Evolutionary conservation across 2,329 filamentous ascomycete species (phyloP).

Genomic region (Hypomyces rosellus): DNA sequence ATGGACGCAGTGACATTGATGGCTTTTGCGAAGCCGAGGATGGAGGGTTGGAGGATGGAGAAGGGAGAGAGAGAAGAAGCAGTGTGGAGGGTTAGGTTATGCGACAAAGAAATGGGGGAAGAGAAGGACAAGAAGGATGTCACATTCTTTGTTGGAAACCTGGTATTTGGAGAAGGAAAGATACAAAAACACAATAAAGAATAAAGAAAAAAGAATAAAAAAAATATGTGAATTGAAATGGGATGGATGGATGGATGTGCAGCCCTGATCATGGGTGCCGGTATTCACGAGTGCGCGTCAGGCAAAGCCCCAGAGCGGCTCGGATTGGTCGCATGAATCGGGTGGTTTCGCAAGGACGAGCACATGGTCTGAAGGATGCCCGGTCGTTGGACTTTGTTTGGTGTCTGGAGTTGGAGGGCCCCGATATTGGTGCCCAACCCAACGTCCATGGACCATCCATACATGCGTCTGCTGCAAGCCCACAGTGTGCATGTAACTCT

Average conservation of each 20-base stretch:
- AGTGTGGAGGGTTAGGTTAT: too few relatives aligned
- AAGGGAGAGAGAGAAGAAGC: too few relatives aligned
- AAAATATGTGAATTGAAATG: neutral
- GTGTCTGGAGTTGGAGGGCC: neutral
- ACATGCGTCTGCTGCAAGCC: neutral
- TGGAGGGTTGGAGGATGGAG: too few relatives aligned
- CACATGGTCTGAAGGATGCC: slow-evolving; percentile 3
- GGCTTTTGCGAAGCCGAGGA: too few relatives aligned
- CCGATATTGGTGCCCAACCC: neutral
- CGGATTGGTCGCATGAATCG: slow-evolving; percentile 10
- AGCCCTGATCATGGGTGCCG: slow-evolving; percentile 8
- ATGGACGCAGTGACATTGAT: too few relatives aligned
- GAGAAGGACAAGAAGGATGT: too few relatives aligned
- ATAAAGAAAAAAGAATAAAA: neutral
- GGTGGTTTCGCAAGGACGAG: slow-evolving; percentile 10
- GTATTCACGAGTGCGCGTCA: slow-evolving; percentile 5
- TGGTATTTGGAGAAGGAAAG: too few relatives aligned
- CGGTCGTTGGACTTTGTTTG: neutral
- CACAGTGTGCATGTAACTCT: neutral
- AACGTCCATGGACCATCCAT: neutral
- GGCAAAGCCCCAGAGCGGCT: slow-evolving; percentile 1
- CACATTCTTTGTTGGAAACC: too few relatives aligned
- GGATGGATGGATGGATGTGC: neutral
- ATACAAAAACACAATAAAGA: neutral
- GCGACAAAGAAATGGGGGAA: too few relatives aligned